These are phyloP conservation scores for Acanthamoeba culbertsoni DNA, from an alignment of 208 protist species.

Conservation along the genomic window DNA sequence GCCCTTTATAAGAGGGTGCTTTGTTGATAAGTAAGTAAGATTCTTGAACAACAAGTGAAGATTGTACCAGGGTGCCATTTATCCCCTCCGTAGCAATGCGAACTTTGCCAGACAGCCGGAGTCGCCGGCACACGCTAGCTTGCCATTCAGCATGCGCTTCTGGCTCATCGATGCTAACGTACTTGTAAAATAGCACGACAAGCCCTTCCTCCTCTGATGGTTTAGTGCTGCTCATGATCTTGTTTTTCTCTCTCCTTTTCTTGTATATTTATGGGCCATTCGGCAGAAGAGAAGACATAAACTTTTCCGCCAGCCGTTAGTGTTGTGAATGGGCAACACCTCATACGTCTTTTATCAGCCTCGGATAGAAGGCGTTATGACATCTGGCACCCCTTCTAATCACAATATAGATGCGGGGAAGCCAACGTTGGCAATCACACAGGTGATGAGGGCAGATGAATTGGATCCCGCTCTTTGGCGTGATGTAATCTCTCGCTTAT, in stretches of 20 bases:
- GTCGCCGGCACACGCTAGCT: background rate
- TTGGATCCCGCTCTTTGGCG: background rate
- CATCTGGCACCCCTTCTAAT: background rate
- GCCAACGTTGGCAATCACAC: background rate
- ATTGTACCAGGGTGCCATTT: background rate
- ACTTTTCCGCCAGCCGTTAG: too few species aligned
- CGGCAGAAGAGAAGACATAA: too few species aligned
- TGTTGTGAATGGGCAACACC: constrained; percentile 51
- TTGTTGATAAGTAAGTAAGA: background rate
- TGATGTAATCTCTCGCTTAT: background rate
- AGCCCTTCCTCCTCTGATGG: background rate
- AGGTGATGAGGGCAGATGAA: background rate
- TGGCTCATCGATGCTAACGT: background rate
- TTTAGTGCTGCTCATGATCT: too few species aligned
- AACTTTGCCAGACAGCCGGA: background rate
- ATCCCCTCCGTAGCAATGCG: background rate
- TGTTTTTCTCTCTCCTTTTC: background rate
- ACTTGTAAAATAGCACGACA: constrained; percentile 32
- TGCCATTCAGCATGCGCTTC: background rate
- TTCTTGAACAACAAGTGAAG: background rate
- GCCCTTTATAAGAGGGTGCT: background rate
- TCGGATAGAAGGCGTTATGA: background rate
- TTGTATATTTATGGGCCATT: background rate
- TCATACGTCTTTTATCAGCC: constrained; percentile 37
- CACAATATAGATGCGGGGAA: background rate